These are phyloP conservation scores for Clohesyomyces aquaticus DNA, from an alignment of 495 filamentous ascomycete genomes.

Conservation along the genomic window DNA sequence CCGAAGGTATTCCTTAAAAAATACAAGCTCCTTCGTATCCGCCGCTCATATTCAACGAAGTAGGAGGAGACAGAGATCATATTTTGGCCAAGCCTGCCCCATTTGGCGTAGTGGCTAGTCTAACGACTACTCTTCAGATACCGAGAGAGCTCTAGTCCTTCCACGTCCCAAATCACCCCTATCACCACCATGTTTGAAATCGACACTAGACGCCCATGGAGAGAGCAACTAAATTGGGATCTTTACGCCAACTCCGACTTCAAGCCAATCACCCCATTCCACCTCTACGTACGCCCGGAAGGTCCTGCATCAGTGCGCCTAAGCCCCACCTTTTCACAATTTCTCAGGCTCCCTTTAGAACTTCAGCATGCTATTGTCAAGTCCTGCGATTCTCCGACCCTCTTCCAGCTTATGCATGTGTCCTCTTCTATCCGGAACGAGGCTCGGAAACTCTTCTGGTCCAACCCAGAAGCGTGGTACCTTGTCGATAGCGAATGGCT, in stretches of 20 bases:
- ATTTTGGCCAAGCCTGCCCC: no score
- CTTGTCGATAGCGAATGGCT: slow-evolving; percentile 13
- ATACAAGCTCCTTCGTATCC: no score
- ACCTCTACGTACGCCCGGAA: slow-evolving; percentile 2
- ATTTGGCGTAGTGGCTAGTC: no score
- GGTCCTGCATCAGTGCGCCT: no score
- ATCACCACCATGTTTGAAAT: no score
- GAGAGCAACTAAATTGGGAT: slow-evolving; percentile 11
- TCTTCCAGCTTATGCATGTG: slow-evolving; percentile 20
- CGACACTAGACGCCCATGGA: no score
- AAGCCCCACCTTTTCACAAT: slow-evolving; percentile 3
- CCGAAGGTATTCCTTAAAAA: no score
- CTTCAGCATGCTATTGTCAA: slow-evolving; percentile 16
- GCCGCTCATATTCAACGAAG: no score
- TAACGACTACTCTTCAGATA: no score
- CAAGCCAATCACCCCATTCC: slow-evolving; percentile 14
- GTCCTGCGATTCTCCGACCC: slow-evolving; percentile 14
- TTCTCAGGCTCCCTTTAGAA: slow-evolving; percentile 11
- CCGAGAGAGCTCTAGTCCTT: no score
- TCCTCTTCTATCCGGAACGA: slow-evolving; percentile 10
- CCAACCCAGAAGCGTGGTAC: slow-evolving; percentile 10
- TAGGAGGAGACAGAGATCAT: no score
- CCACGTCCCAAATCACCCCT: no score
- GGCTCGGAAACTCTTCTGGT: slow-evolving; percentile 17
- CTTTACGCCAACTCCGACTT: slow-evolving; percentile 2